Evolutionary conservation across 345 rosid species (phyloP), one percentile per base, ranked within the genome.

Genomic region (Nephelium lappaceum): DNA sequence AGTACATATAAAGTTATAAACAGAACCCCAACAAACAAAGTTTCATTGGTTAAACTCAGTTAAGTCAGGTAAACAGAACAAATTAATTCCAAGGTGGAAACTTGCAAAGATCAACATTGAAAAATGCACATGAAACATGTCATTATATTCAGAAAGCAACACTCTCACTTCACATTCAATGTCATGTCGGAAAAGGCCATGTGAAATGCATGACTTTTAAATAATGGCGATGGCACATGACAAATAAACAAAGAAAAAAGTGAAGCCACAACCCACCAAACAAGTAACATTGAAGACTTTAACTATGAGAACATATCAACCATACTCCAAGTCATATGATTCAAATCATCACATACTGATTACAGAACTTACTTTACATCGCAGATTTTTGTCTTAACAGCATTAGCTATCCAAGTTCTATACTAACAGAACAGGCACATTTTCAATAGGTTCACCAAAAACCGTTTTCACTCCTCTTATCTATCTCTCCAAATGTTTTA

Each of bases 211-310:
- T 31, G 36, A 11, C 8, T 19, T 4, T 2, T 43, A 41, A 60
- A 73, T 60, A 12, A 72, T 7, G 25, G 15, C 16, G 16, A 6
- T 8, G 47, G 47, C 9, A 31, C 5, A 23, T 5, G 49, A 8
- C 3, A 45, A 18, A 11, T 18, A 3, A n/a, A 63, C 25, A 47
- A 43, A 45, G 11, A 45, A 74, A 43, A 74, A 63, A 2, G 43
- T 63, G 58, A 63, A 47, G 70, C 69, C 19, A 63, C 51, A 45
- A 42, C 31, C 71, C 31, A 47, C 57, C n/a, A n/a, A 74, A n/a
- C 43, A 72, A 12, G 25, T 21, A 72, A 12, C 14, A 36, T 53
- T 36, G 27, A 51, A 31, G 42, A 53, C 24, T 73, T 58, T 5
- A 74, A 58, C 25, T 64, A 47, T 25, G 51, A 31, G 62, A 74